phyloP scores from a whole-genome alignment of 768 basidiomycete genomes.

The Hysterangium stoloniferum region DNA sequence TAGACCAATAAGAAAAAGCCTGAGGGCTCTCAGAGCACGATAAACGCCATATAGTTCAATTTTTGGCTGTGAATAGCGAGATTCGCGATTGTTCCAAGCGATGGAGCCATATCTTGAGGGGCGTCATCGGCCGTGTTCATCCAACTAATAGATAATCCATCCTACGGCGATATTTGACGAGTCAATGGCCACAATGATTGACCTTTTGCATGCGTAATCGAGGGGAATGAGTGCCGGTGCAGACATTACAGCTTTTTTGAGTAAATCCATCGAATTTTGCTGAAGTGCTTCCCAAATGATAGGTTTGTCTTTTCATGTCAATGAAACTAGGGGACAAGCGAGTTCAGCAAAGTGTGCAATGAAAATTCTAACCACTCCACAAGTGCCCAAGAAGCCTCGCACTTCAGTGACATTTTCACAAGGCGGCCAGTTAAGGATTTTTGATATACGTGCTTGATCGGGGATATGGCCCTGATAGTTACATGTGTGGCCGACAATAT shows the following conservation, averaged over 20 bases:
- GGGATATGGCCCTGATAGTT: conserved; percentile 27
- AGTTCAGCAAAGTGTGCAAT: conserved; percentile 19
- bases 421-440: conserved; percentile 22
- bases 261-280: conserved; percentile 9
- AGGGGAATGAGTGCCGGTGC: conserved; percentile 13
- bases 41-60: conserved; percentile 32
- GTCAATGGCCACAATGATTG: conserved; percentile 19
- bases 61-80: conserved; percentile 32
- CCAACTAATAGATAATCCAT: conserved; percentile 16
- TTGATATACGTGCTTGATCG: conserved; percentile 20
- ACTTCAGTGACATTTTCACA: conserved; percentile 16
- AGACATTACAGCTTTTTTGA: conserved; percentile 8
- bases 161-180: conserved; percentile 19
- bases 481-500: conserved; percentile 32
- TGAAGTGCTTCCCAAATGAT: conserved; percentile 14
- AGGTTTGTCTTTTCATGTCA: conserved; percentile 7
- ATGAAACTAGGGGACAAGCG: conserved; percentile 15
- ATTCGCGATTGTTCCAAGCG: conserved; percentile 24
- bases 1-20: conserved; percentile 25
- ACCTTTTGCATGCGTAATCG: conserved; percentile 13
- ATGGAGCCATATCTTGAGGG: conserved; percentile 27
- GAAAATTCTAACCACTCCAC: conserved; percentile 17
- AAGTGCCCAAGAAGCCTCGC: conserved; percentile 20
- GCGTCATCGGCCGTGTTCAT: conserved; percentile 1
- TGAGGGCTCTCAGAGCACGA: conserved; percentile 23